Evolutionary conservation across 2,329 filamentous ascomycete genomes (phyloP).

Genomic region (Calonectria hawksworthii): DNA sequence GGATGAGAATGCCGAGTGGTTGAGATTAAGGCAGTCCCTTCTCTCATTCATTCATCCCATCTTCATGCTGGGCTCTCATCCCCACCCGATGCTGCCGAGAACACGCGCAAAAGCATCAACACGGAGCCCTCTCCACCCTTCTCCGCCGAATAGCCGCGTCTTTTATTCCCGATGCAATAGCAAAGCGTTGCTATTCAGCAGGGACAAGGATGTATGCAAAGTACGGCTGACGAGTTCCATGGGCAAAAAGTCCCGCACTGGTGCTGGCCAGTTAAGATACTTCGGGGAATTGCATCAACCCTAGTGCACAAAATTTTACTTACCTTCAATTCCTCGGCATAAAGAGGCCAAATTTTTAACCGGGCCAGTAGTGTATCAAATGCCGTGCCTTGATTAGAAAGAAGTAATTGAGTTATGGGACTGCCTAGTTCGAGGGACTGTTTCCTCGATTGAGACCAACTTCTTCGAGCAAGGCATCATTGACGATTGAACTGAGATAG

Average conservation of each 20-base stretch:
- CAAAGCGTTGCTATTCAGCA: neutral
- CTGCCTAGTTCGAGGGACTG: neutral
- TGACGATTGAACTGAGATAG: neutral
- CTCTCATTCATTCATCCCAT: neutral
- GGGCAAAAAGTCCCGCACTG: neutral
- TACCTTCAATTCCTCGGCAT: neutral
- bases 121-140: neutral
- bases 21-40: too few species aligned
- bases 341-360: neutral
- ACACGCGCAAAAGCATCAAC: neutral
- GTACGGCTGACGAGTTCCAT: neutral
- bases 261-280: neutral
- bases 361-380: neutral
- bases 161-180: neutral
- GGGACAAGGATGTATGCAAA: neutral
- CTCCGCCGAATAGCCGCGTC: neutral
- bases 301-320: neutral
- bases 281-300: neutral
- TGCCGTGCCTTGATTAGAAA: neutral
- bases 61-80: neutral
- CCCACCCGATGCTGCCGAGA: neutral
- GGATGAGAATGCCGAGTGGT: conserved; percentile 34
- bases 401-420: neutral
- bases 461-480: neutral
- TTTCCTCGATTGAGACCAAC: neutral